Base-by-base conservation (phyloP, 495 filamentous ascomycete species). In the Daldinia concentrica region DNA sequence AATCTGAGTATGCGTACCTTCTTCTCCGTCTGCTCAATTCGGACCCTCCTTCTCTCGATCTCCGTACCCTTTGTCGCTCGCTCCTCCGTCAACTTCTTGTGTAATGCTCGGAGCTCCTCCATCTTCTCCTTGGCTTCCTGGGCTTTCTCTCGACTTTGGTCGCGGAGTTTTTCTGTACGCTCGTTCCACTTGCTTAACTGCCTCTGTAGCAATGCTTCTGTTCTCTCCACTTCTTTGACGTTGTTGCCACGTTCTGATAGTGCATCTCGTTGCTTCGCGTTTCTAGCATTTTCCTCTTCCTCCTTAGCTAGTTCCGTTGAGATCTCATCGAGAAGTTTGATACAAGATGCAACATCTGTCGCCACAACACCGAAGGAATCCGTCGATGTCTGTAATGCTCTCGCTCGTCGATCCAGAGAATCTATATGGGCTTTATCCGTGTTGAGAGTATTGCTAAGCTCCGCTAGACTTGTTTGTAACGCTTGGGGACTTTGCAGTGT, bases 11-110 rank as follows among this genome's bases (percentile, higher is more conserved):
- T 19, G 74, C 84, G 68, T 86, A 94, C 94, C 92, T 98, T 97
- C 85, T 97, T 98, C 88, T 98, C 95, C 34, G 92, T 97, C 84
- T 97, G 93, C 82, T 98, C 95, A 68, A 98, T 98, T 59, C 93
- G 82, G 9, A 98, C 93, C 70, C 93, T 88, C 78, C 94, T 86
- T 76, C 88, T 87, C 83, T 99, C 95, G 82, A 98, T 95, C 77
- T 98, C 95, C 22, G 90, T 87, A 37, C 90, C 90, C 81, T 95
- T 95, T 58, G 93, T 93, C 0, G 85, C 84, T 68, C 93, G 85
- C 84, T 99, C 96, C 66, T 95, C 92, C 0, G 90, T 91, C 58
- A 98, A 79, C 71, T 89, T 86, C 75, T 88, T 88, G 81, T 99
- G 96, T 14, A 93, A 88, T 37, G 83, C 86, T 62, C 93, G 87